These are phyloP conservation scores for Musa beccarii DNA, from an alignment of 176 grass and related monocot genomes.

Conservation along the genomic window DNA sequence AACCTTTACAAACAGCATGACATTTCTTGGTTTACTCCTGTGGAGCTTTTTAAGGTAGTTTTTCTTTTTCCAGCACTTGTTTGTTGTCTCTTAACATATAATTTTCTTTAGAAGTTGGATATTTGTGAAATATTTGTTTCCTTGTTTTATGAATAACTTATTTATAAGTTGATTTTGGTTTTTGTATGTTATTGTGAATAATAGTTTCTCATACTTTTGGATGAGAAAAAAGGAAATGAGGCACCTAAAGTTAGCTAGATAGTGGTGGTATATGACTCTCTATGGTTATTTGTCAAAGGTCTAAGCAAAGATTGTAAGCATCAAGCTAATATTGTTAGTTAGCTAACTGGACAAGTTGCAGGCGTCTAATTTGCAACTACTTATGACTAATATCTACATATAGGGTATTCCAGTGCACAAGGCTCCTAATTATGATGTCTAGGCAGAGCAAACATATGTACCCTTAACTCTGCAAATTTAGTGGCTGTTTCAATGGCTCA, in stretches of 20 bases:
- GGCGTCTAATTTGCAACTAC: not conserved
- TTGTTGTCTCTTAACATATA: not conserved
- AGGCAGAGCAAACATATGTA: no score
- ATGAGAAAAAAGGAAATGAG: not conserved
- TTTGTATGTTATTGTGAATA: not conserved
- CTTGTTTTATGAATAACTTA: not conserved
- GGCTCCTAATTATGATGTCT: no score
- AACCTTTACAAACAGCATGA: slow-evolving; percentile 86
- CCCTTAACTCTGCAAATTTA: no score
- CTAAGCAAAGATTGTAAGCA: no score
- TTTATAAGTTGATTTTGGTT: not conserved
- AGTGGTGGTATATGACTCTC: not conserved
- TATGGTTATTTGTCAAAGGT: no score
- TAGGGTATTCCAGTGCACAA: no score
- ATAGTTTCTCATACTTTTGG: not conserved
- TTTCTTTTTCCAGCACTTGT: not conserved
- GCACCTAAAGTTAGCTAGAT: not conserved
- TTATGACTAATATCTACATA: no score
- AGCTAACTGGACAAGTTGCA: not conserved
- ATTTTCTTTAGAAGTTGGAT: not conserved
- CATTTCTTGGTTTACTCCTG: slow-evolving; percentile 93
- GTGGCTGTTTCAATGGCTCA: no score
- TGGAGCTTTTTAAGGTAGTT: slow-evolving; percentile 84
- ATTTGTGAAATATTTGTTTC: not conserved
- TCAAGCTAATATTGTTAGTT: no score